These are phyloP conservation scores for Elaeis oleifera DNA, from an alignment of 202 grass and related monocot species.

Conservation along the genomic window DNA sequence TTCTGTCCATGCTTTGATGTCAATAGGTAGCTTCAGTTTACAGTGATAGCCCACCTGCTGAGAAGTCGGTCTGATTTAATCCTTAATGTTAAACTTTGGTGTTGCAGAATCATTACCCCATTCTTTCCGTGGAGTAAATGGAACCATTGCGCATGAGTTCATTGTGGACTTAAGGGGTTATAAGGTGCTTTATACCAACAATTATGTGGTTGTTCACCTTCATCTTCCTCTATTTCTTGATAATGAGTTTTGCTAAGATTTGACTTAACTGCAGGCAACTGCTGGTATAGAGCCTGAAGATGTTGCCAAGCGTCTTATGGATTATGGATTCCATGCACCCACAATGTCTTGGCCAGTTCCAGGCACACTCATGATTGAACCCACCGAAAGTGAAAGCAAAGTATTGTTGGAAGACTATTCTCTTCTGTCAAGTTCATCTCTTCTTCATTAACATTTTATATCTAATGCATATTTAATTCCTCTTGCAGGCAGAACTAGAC, in stretches of 20 bases:
- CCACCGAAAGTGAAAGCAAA: slow-evolving; percentile 99
- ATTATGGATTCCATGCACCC: slow-evolving; percentile 92
- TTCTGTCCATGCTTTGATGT: no score
- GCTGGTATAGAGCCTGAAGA: slow-evolving; percentile 94
- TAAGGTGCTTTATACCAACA: slow-evolving; percentile 47
- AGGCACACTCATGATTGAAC: slow-evolving; percentile 99
- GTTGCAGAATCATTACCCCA: slow-evolving; percentile 83
- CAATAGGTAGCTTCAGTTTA: no score
- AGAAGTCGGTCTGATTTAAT: no score
- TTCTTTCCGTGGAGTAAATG: slow-evolving; percentile 99
- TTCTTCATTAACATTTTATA: slow-evolving; percentile 2
- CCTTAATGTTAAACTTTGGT: not conserved
- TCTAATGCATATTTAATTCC: slow-evolving; percentile 25
- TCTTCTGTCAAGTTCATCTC: no score
- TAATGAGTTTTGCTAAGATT: slow-evolving; percentile 3
- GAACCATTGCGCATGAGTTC: slow-evolving; percentile 93
- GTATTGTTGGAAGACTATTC: slow-evolving; percentile 18
- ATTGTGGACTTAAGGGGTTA: slow-evolving; percentile 96
- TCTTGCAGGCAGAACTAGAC: slow-evolving; percentile 76
- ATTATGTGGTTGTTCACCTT: slow-evolving; percentile 1
- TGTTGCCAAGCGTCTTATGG: slow-evolving; percentile 94
- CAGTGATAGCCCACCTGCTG: no score
- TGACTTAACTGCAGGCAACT: slow-evolving; percentile 37
- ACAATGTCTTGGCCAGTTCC: slow-evolving; percentile 99
- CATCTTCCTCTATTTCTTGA: slow-evolving; percentile 16